Conservation (phyloP, 805 yeast genomes). For the Debaryomyces prosopidis region DNA sequence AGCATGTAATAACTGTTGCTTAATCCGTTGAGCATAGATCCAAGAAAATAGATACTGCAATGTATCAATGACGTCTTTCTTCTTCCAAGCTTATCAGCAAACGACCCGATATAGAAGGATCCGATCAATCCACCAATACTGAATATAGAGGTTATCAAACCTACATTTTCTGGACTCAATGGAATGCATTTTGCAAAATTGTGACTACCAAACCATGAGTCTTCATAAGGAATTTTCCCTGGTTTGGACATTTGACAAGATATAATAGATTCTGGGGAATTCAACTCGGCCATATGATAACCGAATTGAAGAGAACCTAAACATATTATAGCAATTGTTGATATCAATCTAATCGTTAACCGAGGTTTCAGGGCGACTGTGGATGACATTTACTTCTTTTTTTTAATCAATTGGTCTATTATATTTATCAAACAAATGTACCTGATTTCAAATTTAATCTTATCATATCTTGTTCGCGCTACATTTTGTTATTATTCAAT, state of each 20-base stretch:
- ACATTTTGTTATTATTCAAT: not conserved
- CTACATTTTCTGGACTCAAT: conserved; percentile 57
- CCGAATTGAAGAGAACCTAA: conserved; percentile 88
- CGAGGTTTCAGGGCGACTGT: not conserved
- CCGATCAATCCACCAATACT: conserved; percentile 84
- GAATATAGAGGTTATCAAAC: conserved; percentile 74
- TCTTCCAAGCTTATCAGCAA: conserved; percentile 71
- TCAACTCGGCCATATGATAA: conserved; percentile 90
- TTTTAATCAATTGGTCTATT: not conserved
- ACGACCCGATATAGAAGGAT: conserved; percentile 63
- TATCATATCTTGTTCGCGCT: too few relatives aligned
- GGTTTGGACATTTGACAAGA: conserved; percentile 50
- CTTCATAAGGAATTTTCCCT: conserved; percentile 28
- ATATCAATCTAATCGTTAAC: conserved; percentile 36
- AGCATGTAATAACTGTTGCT: conserved; percentile 46
- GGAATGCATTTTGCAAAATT: conserved; percentile 54
- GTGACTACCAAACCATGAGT: conserved; percentile 42
- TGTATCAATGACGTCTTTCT: conserved; percentile 52
- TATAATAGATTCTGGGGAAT: conserved; percentile 78
- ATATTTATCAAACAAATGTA: too few relatives aligned
- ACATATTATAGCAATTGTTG: conserved; percentile 59
- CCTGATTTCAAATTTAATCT: too few relatives aligned
- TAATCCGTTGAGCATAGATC: conserved; percentile 60
- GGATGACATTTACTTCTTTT: not conserved
- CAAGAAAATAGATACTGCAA: conserved; percentile 53